These are phyloP conservation scores for Tetrahymena malaccensis DNA, from an alignment of 73 alveolate genomes.

Conservation along the genomic window DNA sequence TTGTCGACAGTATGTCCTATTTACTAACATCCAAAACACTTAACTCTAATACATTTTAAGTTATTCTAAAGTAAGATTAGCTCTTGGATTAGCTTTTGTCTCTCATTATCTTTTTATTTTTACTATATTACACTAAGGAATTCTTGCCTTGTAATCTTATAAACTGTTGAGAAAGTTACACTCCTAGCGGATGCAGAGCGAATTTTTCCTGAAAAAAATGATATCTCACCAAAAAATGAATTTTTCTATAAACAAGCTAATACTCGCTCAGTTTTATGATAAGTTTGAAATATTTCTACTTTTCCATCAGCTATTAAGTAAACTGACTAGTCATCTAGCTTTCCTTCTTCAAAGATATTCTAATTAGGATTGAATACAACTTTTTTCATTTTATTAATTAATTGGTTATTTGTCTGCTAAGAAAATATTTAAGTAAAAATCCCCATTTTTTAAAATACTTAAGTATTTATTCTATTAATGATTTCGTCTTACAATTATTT, in stretches of 20 bases:
- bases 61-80: neutral
- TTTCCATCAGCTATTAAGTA: neutral
- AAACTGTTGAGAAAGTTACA: neutral
- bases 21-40: neutral
- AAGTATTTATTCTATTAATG: neutral
- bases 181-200: neutral
- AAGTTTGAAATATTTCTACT: neutral
- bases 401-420: neutral
- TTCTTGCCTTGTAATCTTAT: neutral
- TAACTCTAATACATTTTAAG: neutral
- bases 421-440: neutral
- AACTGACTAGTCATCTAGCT: neutral
- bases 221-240: neutral
- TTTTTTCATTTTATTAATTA: neutral
- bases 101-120: neutral
- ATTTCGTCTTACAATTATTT: neutral
- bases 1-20: neutral
- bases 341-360: neutral
- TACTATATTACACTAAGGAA: neutral
- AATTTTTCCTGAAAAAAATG: neutral
- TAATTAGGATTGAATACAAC: neutral
- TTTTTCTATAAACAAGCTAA: neutral
- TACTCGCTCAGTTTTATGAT: neutral
- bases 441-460: neutral
- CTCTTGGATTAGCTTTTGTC: neutral